phyloP scores from a whole-genome alignment of 331 rosid species.

The Malus hybrid region DNA sequence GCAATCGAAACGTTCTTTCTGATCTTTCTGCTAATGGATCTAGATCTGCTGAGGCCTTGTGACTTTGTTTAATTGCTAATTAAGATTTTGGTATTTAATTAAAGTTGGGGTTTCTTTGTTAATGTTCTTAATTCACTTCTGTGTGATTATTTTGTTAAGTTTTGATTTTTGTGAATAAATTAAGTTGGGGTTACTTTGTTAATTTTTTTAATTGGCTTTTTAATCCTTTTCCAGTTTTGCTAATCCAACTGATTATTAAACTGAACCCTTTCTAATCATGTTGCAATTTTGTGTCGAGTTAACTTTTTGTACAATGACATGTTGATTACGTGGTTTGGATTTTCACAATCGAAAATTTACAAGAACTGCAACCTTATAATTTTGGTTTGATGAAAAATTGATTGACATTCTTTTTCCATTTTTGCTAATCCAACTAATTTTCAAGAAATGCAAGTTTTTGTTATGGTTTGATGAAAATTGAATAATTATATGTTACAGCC shows the following conservation, averaged over 20 bases:
- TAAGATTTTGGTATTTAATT: not conserved
- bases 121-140: not conserved
- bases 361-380: not conserved
- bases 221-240: not conserved
- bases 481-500: slow-evolving; percentile 33
- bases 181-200: not conserved
- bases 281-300: not conserved
- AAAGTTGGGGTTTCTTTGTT: not conserved
- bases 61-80: not conserved
- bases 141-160: too few relatives aligned
- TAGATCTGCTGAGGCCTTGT: slow-evolving; percentile 30
- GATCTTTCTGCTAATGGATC: not conserved
- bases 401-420: too few relatives aligned
- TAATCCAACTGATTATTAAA: not conserved
- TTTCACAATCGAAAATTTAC: too few relatives aligned
- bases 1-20: not conserved
- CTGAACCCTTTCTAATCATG: not conserved
- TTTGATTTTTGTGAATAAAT: too few relatives aligned
- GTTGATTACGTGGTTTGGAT: not conserved
- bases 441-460: not conserved
- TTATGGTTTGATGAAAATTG: not conserved
- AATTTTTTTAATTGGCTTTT: not conserved
- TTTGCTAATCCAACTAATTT: not conserved
- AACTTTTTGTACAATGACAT: not conserved
- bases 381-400: not conserved